Base-by-base conservation (phyloP, 306 rosid genomes). In the Acacia melanoxylon region DNA sequence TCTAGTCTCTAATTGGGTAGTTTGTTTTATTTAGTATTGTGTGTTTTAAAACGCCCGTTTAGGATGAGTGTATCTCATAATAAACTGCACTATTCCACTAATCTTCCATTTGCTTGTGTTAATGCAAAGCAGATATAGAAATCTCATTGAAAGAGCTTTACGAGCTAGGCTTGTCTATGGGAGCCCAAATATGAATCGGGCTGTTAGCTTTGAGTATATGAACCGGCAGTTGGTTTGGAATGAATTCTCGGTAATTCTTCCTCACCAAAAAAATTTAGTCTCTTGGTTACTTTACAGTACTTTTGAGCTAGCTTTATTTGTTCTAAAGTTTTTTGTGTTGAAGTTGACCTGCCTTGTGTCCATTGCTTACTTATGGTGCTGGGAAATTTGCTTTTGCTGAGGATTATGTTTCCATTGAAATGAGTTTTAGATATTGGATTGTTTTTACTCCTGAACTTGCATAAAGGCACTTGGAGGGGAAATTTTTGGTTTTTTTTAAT, bases 151-250 rank as follows among this genome's bases (percentile, higher is more conserved):
- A 89, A 92, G 99, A 85, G 98, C 90, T 83, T 87, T 96, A 54
- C 89, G 78, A 81, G 98, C 99, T 45, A 90, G 99, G 89, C 98
- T 96, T 86, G 97, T 96, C 59, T 96, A 96, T 91, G 99, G 94
- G 81, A 92, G 90, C 89, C 97, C 98, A 49, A 91, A 91, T 81
- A 96, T 96, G 99, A 96, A 92, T 85, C 91, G 98, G 48, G 94
- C 98, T 82, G 99, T 96, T 80, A 96, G 99, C 92, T 96, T 96
- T 78, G 98, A 96, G 87, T 96, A 96, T 87, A 96, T 96, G 99
- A 96, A 96, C 80, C 90, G 98, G 77, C 98, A 96, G 79, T 87
- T 96, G 88, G 99, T 96, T 83, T 96, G 99, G 98, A 96, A 96
- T 83, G 97, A 96, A 87, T 96, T 96, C 88, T 96, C 98, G 90